Conservation (phyloP, 2,329 filamentous ascomycete genomes). For the Metarhizium robertsii region DNA sequence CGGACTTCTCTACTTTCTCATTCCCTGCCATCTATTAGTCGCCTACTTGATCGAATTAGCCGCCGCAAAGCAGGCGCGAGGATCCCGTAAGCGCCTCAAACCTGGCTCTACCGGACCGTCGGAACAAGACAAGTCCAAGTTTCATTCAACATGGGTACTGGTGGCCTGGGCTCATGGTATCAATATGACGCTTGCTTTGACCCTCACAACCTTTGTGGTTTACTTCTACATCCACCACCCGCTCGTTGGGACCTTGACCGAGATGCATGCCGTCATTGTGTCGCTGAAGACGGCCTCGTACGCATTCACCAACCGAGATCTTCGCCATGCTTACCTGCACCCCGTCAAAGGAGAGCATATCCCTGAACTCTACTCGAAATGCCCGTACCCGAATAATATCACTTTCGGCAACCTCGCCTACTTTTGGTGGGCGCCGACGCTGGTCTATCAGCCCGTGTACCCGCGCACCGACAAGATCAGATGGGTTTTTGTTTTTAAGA, state of each 20-base stretch:
- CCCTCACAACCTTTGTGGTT: slow-evolving; percentile 73
- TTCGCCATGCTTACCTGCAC: slow-evolving; percentile 83
- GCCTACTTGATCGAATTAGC: slow-evolving; percentile 83
- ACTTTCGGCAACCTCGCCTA: slow-evolving; percentile 81
- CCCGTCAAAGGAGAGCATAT: slow-evolving; percentile 59
- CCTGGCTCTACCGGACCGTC: slow-evolving; percentile 35
- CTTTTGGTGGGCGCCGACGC: slow-evolving; percentile 96
- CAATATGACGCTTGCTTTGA: slow-evolving; percentile 75
- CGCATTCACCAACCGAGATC: slow-evolving; percentile 90
- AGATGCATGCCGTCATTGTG: slow-evolving; percentile 87
- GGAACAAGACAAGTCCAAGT: slow-evolving; percentile 53
- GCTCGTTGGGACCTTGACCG: slow-evolving; percentile 80
- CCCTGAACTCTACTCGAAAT: slow-evolving; percentile 71
- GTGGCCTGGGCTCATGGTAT: slow-evolving; percentile 73
- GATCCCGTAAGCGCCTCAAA: slow-evolving; percentile 46
- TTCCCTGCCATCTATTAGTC: slow-evolving; percentile 82
- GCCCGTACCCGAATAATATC: slow-evolving; percentile 86
- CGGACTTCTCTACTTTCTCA: slow-evolving; percentile 69
- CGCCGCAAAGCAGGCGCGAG: slow-evolving; percentile 70
- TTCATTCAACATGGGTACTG: slow-evolving; percentile 68
- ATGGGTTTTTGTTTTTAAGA: slow-evolving; percentile 81
- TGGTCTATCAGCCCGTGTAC: slow-evolving; percentile 96
- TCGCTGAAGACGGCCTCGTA: slow-evolving; percentile 96
- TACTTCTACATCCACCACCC: slow-evolving; percentile 91
- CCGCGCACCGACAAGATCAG: slow-evolving; percentile 73